Conservation (phyloP, 768 basidiomycete genomes). For the Tylopilus intermedius region DNA sequence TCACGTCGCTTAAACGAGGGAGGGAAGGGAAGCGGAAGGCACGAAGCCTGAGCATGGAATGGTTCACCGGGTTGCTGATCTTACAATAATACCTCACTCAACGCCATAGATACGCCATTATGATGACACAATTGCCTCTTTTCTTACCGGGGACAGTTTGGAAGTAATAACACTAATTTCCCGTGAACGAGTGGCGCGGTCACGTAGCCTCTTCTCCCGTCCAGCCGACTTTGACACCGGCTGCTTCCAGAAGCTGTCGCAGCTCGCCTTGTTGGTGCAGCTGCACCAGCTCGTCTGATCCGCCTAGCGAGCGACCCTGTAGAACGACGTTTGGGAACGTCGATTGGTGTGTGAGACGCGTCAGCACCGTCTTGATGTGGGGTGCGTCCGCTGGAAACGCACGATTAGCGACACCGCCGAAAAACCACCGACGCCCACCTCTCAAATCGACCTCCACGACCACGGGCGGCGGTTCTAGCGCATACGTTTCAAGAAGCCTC, state of each 20-base stretch:
- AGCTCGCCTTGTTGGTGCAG: conserved; percentile 45
- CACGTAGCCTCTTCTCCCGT: conserved; percentile 5
- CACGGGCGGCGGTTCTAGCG: conserved; percentile 58
- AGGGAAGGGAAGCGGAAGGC: neutral
- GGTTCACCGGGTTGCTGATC: neutral
- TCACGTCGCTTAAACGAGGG: neutral
- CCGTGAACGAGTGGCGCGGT: no score
- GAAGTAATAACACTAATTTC: neutral
- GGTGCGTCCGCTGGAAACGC: conserved; percentile 48
- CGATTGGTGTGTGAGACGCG: conserved; percentile 56
- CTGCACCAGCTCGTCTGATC: conserved; percentile 53
- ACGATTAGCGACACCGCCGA: neutral
- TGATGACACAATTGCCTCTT: conserved; percentile 5
- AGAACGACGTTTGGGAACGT: conserved; percentile 78
- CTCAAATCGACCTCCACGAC: conserved; percentile 74
- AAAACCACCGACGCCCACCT: conserved; percentile 34
- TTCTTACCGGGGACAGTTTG: neutral
- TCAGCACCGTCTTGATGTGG: conserved; percentile 60
- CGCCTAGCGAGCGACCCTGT: conserved; percentile 58
- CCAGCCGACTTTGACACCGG: conserved; percentile 37
- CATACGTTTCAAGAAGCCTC: conserved; percentile 53
- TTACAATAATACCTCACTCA: conserved; percentile 2
- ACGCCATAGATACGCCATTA: conserved; percentile 5
- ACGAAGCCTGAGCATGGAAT: neutral
- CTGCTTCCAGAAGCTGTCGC: conserved; percentile 41